Evolutionary conservation across 2,329 filamentous ascomycete genomes (phyloP), one percentile per base, ranked within the genome.

Genomic region (Trichoderma pleuroti): DNA sequence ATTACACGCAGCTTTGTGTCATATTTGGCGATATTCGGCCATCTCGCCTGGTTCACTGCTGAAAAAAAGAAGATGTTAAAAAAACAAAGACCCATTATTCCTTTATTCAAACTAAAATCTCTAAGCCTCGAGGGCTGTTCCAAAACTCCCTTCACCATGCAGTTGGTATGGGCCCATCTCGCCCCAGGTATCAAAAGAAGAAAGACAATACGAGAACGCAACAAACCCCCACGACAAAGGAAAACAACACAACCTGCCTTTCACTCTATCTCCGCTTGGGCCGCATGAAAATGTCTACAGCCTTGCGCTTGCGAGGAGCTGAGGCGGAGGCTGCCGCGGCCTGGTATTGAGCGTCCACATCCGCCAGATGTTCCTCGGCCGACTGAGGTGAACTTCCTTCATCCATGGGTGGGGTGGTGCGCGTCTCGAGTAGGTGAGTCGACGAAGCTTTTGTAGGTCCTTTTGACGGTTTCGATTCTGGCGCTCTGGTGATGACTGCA

Each of bases 251-350:
- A 70, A 70, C 34, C 14, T 6, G 28, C 16, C 26, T 52, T 70
- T 70, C 10, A 62, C 46, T 39, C 36, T 28, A 64, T 57, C 75
- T 75, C 76, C 82, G 86, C 76, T 84, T 85, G 7, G 80, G 83
- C 57, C 79, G 81, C 83, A 86, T 86, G 72, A 87, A 87, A n/a
- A 86, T 79, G 72, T 83, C 82, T 5, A 83, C 82, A 0, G 79
- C 76, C 74, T 85, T 85, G 67, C 84, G 81, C 74, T 86, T 86
- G 54, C 79, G 74, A 3, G 75, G 36, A 28, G 56, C 66, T 42
- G 30, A 24, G 57, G n/a, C 28, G n/a, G 57, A n/a, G 57, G 24
- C 30, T 59, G 46, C 16, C 16, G 54, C 32, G 30, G 66, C 56
- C 56, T 56, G 42, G 21, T 42, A 32, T 34, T 57, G 32, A 21